phyloP scores from a whole-genome alignment of 2,329 filamentous ascomycete species.

The Colletotrichum falcatum region DNA sequence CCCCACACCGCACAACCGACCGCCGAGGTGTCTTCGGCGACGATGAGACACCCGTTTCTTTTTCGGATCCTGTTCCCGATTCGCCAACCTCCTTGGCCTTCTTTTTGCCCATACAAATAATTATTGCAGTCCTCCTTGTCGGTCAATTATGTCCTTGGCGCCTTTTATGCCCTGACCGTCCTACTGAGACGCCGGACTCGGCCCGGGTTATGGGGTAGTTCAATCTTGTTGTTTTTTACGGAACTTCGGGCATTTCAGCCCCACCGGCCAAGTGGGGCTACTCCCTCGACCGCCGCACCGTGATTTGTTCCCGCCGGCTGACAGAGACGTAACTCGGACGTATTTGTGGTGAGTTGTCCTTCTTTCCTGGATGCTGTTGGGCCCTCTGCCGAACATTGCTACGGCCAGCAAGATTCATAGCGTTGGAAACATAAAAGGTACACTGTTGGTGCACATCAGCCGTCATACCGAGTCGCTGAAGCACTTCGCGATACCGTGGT shows the following conservation, averaged over 20 bases:
- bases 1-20: slow-evolving; percentile 34
- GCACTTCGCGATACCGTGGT: too few species aligned
- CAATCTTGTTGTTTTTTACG: background rate
- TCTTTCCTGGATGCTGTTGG: background rate
- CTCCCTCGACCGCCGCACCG: background rate
- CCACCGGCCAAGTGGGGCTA: slow-evolving; percentile 1
- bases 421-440: background rate
- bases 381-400: background rate
- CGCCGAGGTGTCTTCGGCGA: slow-evolving; percentile 37
- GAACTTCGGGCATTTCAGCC: background rate
- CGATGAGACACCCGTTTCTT: slow-evolving; percentile 12
- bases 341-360: background rate
- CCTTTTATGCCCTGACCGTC: background rate
- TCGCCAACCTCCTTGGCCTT: background rate
- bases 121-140: background rate
- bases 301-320: background rate
- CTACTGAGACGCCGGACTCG: background rate
- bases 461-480: background rate
- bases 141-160: background rate
- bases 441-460: too few species aligned
- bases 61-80: slow-evolving; percentile 36
- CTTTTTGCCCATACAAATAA: background rate
- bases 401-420: background rate
- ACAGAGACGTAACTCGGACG: too few species aligned
- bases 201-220: background rate